Evolutionary conservation across 2,329 filamentous ascomycete species (phyloP).

Genomic region (Verticillium albo-atrum): DNA sequence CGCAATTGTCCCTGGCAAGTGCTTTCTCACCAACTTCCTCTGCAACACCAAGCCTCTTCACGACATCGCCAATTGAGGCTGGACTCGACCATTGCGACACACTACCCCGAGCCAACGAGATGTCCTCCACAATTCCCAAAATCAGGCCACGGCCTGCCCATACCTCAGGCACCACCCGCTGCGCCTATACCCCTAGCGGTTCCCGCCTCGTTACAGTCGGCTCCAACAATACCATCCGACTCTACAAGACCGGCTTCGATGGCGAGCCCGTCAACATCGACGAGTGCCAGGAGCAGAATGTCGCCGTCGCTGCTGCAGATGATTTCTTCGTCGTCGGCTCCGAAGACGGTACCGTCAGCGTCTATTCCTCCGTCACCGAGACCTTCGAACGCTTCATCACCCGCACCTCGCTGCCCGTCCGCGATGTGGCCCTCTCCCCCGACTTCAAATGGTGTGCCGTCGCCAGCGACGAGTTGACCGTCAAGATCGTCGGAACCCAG

Average conservation of each 20-base stretch:
- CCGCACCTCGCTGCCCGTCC: slow-evolving; percentile 77
- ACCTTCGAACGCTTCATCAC: slow-evolving; percentile 77
- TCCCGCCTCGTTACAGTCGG: slow-evolving; percentile 84
- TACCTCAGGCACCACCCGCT: slow-evolving; percentile 79
- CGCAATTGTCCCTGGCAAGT: neutral
- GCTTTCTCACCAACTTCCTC: neutral
- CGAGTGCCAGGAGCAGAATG: slow-evolving; percentile 82
- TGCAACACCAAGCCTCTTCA: neutral
- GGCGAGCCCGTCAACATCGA: slow-evolving; percentile 92
- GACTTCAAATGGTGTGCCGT: slow-evolving; percentile 88
- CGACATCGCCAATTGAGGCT: neutral
- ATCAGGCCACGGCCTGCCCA: slow-evolving; percentile 67
- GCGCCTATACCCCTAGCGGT: slow-evolving; percentile 87
- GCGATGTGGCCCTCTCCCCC: slow-evolving; percentile 77
- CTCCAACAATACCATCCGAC: slow-evolving; percentile 86
- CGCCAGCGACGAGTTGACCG: slow-evolving; percentile 90
- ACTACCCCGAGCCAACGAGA: neutral
- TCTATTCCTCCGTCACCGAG: slow-evolving; percentile 75
- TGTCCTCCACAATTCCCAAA: slow-evolving; percentile 36
- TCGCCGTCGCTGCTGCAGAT: slow-evolving; percentile 68
- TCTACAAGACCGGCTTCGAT: slow-evolving; percentile 88
- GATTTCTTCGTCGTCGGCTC: slow-evolving; percentile 84
- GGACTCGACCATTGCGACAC: neutral
- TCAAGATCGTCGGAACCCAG: slow-evolving; percentile 80
- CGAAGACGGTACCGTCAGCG: slow-evolving; percentile 93